phyloP scores from a whole-genome alignment of 2,329 filamentous ascomycete species.

The Macrophomina tecta region DNA sequence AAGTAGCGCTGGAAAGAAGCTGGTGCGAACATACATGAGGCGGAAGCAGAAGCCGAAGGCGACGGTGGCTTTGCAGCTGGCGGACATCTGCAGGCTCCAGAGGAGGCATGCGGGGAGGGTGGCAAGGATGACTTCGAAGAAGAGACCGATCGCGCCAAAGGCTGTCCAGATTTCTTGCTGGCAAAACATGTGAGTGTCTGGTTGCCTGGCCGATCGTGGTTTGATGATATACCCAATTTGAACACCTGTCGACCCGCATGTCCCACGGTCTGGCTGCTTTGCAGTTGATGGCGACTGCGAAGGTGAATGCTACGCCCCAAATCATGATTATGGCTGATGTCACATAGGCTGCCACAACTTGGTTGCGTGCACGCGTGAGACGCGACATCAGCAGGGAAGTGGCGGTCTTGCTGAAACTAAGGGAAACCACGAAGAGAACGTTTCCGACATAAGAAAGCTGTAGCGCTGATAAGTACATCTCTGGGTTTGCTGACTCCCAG shows the following conservation, averaged over 20 bases:
- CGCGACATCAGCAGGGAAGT: constrained; percentile 31
- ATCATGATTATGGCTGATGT: constrained; percentile 25
- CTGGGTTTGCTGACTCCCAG: not conserved
- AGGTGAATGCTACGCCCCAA: constrained; percentile 31
- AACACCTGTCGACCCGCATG: constrained; percentile 20
- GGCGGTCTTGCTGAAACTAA: constrained; percentile 32
- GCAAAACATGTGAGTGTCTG: not conserved
- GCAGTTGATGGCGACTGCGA: constrained; percentile 30
- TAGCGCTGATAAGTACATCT: not conserved
- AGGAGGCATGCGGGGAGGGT: constrained; percentile 36
- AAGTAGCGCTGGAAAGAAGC: no score
- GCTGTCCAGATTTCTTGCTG: constrained; percentile 31
- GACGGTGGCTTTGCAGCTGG: constrained; percentile 38
- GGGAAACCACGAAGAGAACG: constrained; percentile 31
- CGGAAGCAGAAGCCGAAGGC: constrained; percentile 36
- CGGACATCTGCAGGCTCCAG: constrained; percentile 37
- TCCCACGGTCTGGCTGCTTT: constrained; percentile 20
- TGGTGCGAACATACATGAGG: constrained; percentile 18
- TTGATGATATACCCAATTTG: constrained; percentile 24
- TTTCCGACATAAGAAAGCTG: constrained; percentile 29
- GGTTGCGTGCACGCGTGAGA: constrained; percentile 28
- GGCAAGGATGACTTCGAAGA: constrained; percentile 36
- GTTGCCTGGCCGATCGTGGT: not conserved
- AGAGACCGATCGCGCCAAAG: constrained; percentile 30
- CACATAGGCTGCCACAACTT: constrained; percentile 29